phyloP scores from a whole-genome alignment of 2,329 filamentous ascomycete genomes.

The Xenoacremonium recifei region DNA sequence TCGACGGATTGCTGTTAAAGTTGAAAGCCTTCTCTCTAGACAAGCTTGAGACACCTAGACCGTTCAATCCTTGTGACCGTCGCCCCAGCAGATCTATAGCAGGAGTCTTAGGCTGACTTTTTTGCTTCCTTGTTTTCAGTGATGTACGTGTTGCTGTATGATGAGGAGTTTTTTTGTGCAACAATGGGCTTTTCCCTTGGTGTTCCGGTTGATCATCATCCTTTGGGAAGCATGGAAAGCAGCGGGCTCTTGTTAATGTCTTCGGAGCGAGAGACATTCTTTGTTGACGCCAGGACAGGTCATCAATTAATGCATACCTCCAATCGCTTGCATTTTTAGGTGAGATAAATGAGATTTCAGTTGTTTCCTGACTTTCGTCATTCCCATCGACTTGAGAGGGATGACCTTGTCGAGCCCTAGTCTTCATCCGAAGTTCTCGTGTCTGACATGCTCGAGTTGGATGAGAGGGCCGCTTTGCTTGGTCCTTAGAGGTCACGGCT shows the following conservation, averaged over 20 bases:
- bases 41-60: no score
- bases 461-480: constrained; percentile 33
- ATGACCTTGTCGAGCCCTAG: constrained; percentile 4
- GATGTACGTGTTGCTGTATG: no score
- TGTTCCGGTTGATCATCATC: constrained; percentile 21
- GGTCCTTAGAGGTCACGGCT: constrained; percentile 50
- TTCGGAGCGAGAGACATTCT: constrained; percentile 12
- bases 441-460: constrained; percentile 9
- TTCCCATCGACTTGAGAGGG: constrained; percentile 31
- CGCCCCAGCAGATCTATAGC: no score
- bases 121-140: no score
- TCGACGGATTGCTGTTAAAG: no score
- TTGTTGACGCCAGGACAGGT: constrained; percentile 22
- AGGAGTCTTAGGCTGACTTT: no score
- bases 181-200: no score
- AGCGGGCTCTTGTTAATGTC: constrained; percentile 8
- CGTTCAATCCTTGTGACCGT: no score
- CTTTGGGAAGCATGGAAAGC: constrained; percentile 29
- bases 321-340: constrained; percentile 30
- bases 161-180: no score
- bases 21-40: no score
- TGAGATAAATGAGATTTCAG: constrained; percentile 31
- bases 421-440: constrained; percentile 6
- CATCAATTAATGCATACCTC: constrained; percentile 33
- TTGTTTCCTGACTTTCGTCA: constrained; percentile 22